Percentiles rank a stretch among this genome's conserved stretches.
Evolutionary conservation across 78 protist species (phyloP).

Genomic region (Planoprotostelium fungivorum): DNA sequence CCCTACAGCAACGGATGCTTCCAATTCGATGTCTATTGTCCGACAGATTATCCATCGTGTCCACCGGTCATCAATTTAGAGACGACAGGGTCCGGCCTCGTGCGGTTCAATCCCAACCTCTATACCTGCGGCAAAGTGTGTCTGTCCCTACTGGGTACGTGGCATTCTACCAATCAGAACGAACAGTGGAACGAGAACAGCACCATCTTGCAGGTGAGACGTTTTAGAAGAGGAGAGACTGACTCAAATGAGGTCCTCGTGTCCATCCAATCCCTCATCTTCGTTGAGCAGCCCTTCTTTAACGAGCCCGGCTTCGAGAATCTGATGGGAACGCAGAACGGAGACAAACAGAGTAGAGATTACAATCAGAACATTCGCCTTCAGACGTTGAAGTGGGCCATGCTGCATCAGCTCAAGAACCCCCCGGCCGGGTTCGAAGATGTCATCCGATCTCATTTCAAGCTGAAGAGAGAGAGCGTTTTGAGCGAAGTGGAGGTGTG

Average conservation of each 20-base stretch:
- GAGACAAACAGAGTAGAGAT: not conserved
- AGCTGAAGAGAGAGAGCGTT: not conserved
- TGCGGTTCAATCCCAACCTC: slow-evolving; percentile 71
- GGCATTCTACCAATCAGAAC: slow-evolving; percentile 5
- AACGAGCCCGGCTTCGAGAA: slow-evolving; percentile 72
- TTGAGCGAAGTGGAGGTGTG: not conserved
- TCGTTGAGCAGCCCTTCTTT: slow-evolving; percentile 34
- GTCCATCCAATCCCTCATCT: slow-evolving; percentile 54
- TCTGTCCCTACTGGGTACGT: slow-evolving; percentile 21
- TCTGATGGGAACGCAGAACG: slow-evolving; percentile 41
- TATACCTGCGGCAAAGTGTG: slow-evolving; percentile 60
- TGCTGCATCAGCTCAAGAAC: slow-evolving; percentile 39
- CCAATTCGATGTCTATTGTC: slow-evolving; percentile 14
- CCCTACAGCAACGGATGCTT: slow-evolving; percentile 18
- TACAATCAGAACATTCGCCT: slow-evolving; percentile 51
- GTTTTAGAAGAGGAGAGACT: slow-evolving; percentile 14
- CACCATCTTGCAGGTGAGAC: slow-evolving; percentile 13
- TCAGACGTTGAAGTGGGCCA: slow-evolving; percentile 50
- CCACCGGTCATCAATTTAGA: slow-evolving; percentile 29
- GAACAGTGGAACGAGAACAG: not conserved
- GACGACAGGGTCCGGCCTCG: slow-evolving; percentile 50
- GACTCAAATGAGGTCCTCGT: slow-evolving; percentile 8
- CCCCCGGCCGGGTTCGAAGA: slow-evolving; percentile 52
- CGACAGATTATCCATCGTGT: slow-evolving; percentile 14
- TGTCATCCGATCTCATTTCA: slow-evolving; percentile 37